These are phyloP conservation scores for Vigna hirtella DNA, from an alignment of 306 rosid species.

Conservation along the genomic window DNA sequence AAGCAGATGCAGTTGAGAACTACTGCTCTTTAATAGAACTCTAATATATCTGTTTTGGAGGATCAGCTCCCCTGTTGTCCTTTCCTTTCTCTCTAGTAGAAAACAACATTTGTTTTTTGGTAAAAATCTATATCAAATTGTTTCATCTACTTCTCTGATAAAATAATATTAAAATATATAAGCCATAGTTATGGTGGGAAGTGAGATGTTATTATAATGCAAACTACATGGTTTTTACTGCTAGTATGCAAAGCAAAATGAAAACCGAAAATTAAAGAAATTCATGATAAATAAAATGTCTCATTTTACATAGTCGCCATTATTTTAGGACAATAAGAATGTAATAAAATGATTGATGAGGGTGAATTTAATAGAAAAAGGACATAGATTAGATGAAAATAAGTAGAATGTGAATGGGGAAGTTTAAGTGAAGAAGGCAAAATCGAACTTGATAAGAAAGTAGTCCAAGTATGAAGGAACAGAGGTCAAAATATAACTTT, in stretches of 20 bases:
- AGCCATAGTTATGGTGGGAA: neutral
- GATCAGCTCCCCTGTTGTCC: neutral
- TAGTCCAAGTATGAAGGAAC: neutral
- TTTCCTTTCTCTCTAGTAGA: constrained; percentile 22
- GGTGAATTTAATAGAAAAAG: neutral
- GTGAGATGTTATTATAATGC: neutral
- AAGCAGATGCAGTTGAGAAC: no score
- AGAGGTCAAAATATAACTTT: neutral
- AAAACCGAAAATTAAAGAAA: neutral
- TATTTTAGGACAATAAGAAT: neutral
- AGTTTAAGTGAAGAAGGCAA: constrained; percentile 1
- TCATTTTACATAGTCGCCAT: neutral
- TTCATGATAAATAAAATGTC: neutral
- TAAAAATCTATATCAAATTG: neutral
- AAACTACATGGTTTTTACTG: neutral
- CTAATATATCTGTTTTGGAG: constrained; percentile 12
- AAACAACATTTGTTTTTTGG: neutral
- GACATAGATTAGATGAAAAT: neutral
- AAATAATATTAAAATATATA: neutral
- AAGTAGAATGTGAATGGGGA: neutral
- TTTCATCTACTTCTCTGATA: neutral
- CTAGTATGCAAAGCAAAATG: neutral
- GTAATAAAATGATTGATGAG: neutral
- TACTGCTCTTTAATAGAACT: no score
- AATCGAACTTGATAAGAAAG: neutral